Evolutionary conservation across 2,329 filamentous ascomycete species (phyloP), one percentile per base, ranked within the genome.

Genomic region (Amauroascus niger): DNA sequence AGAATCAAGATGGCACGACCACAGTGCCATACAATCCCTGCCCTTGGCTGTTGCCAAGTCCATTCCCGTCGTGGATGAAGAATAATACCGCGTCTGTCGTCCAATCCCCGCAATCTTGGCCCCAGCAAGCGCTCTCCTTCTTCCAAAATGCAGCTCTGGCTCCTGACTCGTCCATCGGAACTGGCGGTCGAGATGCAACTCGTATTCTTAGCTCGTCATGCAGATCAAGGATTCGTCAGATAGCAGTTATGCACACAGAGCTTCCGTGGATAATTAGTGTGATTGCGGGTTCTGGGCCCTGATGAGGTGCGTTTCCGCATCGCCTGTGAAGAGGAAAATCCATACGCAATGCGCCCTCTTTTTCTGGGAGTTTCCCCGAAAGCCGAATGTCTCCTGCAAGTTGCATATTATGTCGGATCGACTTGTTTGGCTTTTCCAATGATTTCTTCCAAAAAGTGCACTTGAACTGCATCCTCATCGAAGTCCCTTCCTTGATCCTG

Each of bases 61-160:
- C 28, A n/a, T 16, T 48, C 16, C 33, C 28, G 43, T 20, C 26
- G 41, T 40, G 20, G 16, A 37, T 52, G 49, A 52, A 52, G 41
- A 52, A 52, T 35, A 13, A 33, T 33, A 55, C 30, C 53, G 53
- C 53, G 53, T 20, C 53, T 52, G 49, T 55, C 26, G 48, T 52
- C 53, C 53, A 55, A 55, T 55, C 48, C 41, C 24, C 30, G 24
- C 40, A 22, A 33, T 47, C 26, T 30, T 32, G 6, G 35, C 32
- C 53, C 53, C 41, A 37, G 53, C 49, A 55, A 54, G 52, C 52
- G 52, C 52, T 43, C 37, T 45, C 20, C 32, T 30, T 22, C 9
- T 52, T 52, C 53, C 53, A 55, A 48, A 51, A 51, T 41, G 47
- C 47, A 52, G 41, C 3, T 22, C 16, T 33, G 32, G 24, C 40